Conservation (phyloP, 495 filamentous ascomycete species). For the Podospora conica region DNA sequence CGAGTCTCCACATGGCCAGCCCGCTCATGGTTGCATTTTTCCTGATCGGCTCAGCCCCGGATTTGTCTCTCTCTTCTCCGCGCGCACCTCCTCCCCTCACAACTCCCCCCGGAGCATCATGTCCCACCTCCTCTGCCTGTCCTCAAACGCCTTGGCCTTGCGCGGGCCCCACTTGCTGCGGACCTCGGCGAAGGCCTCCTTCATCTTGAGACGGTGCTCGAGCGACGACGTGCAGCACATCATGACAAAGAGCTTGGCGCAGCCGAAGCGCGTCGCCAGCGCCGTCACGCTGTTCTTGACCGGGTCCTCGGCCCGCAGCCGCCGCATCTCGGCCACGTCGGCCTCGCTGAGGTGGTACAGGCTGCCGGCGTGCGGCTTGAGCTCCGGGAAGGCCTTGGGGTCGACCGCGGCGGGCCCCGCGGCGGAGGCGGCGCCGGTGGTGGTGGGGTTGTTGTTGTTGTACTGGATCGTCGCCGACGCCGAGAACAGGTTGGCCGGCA, state of each 20-base stretch:
- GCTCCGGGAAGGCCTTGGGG: background rate
- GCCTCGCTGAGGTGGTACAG: slow-evolving; percentile 65
- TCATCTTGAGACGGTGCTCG: slow-evolving; percentile 35
- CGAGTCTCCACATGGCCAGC: background rate
- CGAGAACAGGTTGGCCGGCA: slow-evolving; percentile 35
- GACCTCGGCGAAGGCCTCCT: slow-evolving; percentile 46
- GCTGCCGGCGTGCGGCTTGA: background rate
- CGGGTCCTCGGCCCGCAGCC: slow-evolving; percentile 60
- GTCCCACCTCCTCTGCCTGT: slow-evolving; percentile 60
- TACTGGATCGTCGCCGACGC: slow-evolving; percentile 16
- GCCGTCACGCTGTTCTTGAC: slow-evolving; percentile 62
- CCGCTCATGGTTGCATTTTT: no score
- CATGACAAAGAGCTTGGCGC: slow-evolving; percentile 66
- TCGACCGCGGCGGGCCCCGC: slow-evolving; percentile 7
- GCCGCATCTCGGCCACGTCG: slow-evolving; percentile 75
- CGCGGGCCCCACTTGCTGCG: slow-evolving; percentile 69
- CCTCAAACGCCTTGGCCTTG: slow-evolving; percentile 65
- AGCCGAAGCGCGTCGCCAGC: slow-evolving; percentile 70
- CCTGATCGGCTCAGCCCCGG: background rate
- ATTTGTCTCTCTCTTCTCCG: background rate
- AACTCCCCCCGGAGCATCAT: slow-evolving; percentile 48
- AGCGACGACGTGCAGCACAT: slow-evolving; percentile 40
- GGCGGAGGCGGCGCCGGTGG: background rate
- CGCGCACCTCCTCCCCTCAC: slow-evolving; percentile 15
- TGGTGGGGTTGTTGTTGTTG: background rate